Conservation (phyloP, 495 filamentous ascomycete species). For the Penicillium pancosmium region DNA sequence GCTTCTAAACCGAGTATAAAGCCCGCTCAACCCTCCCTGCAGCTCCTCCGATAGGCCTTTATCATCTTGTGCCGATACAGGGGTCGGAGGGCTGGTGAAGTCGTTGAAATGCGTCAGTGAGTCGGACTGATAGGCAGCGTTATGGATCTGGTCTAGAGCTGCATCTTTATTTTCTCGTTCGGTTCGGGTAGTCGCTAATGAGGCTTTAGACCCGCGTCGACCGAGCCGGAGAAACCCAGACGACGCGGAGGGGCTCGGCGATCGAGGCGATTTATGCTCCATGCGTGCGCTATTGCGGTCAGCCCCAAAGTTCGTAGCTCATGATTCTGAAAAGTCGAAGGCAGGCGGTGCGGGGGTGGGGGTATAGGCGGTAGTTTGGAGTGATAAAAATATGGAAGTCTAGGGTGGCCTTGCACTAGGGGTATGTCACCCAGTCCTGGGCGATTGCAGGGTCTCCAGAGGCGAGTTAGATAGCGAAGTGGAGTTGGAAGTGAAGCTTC, state of each 20-base stretch:
- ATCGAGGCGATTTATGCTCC: slow-evolving; percentile 42
- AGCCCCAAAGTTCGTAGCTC: slow-evolving; percentile 19
- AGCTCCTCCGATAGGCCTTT: slow-evolving; percentile 72
- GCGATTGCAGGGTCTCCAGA: background rate
- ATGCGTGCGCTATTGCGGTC: slow-evolving; percentile 31
- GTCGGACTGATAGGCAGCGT: slow-evolving; percentile 74
- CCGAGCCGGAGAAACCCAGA: slow-evolving; percentile 47
- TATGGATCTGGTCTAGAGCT: slow-evolving; percentile 84
- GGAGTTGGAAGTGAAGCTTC: slow-evolving; percentile 6
- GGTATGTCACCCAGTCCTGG: background rate
- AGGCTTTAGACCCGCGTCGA: slow-evolving; percentile 62
- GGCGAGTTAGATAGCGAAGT: slow-evolving; percentile 7
- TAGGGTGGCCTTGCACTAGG: background rate
- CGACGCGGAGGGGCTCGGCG: slow-evolving; percentile 47
- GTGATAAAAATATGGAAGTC: background rate
- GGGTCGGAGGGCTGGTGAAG: slow-evolving; percentile 57
- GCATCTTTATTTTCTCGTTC: slow-evolving; percentile 73
- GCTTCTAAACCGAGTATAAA: slow-evolving; percentile 80
- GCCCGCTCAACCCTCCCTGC: slow-evolving; percentile 79
- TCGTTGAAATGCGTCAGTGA: slow-evolving; percentile 88
- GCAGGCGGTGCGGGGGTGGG: background rate
- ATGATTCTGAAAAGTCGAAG: slow-evolving; percentile 11
- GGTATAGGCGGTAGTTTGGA: background rate
- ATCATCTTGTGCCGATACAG: slow-evolving; percentile 58
- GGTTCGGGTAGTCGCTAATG: slow-evolving; percentile 57